Evolutionary conservation across 805 yeast genomes (phyloP), one percentile per base, ranked within the genome.

Genomic region (Candida dajiaensis): DNA sequence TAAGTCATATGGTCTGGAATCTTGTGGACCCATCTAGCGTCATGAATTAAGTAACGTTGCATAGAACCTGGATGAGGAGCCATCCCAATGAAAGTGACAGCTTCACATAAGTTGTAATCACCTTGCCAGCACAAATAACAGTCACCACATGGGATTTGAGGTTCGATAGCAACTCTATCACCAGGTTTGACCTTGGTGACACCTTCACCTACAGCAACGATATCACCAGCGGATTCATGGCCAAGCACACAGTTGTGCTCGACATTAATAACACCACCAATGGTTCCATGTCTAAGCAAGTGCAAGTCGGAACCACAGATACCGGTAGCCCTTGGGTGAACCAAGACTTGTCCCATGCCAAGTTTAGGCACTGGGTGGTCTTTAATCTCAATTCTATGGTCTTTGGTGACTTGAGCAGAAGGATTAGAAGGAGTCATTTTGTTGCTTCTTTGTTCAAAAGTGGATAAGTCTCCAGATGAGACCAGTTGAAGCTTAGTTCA

Each of bases 251-350:
- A 61, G 49, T 67, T 62, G 15, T 65, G 68, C 5, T 58, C 44
- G 25, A 72, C 60, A 16, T 33, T 33, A 11, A 56, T 57, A 48
- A 70, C 60, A 43, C 76, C 75, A 25, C 81, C 86, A 49, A 82
- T 81, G 47, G 70, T 73, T 40, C 89, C 89, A 50, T 78, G 80
- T 46, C 78, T 72, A 68, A 78, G 80, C 66, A 80, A 81, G 60
- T 83, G 89, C 50, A 82, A 71, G 62, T 84, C 90, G 20, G 85
- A 77, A 16, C 89, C 89, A 64, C 89, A 84, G 53, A 83, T 83
- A 23, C 89, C 89, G 8, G 86, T 81, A 43, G 81, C 79, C 50
- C 77, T 70, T 28, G 55, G 57, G 35, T 52, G 57, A 33, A 53
- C 44, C 10, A 50, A 39, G 23, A 55, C 55, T 31, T 50, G 47